Evolutionary conservation across 1,284 basidiomycete species (phyloP).

Genomic region (Rhizoctonia solani): DNA sequence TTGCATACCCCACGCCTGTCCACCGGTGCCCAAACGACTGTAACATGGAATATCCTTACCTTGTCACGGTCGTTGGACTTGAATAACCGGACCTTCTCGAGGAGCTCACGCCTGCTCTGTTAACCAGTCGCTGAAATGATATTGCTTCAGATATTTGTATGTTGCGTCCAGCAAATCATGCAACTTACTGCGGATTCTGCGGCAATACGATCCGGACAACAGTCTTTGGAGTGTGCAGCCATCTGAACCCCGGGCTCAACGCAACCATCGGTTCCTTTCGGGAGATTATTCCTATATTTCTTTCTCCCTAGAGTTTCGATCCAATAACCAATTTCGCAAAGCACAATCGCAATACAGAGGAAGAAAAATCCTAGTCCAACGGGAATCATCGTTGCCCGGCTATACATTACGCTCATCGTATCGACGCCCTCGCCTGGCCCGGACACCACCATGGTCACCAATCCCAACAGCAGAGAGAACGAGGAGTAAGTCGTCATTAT

Average conservation of each 20-base stretch:
- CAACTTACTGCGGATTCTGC: too few relatives aligned
- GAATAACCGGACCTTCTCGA: too few relatives aligned
- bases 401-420: background rate
- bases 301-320: background rate
- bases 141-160: too few relatives aligned
- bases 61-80: too few relatives aligned
- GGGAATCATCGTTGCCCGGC: background rate
- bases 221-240: background rate
- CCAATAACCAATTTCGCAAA: conserved; percentile 9
- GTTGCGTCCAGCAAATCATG: too few relatives aligned
- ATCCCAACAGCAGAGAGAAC: conserved; percentile 6
- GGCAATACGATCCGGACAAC: background rate
- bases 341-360: background rate
- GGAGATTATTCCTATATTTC: background rate
- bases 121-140: too few relatives aligned
- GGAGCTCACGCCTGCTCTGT: too few relatives aligned
- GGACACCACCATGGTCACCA: background rate
- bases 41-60: too few relatives aligned
- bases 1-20: too few relatives aligned
- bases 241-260: background rate
- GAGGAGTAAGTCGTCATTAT: conserved; percentile 14
- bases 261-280: background rate
- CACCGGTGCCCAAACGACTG: too few relatives aligned
- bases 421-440: background rate
- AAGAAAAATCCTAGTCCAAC: background rate